Base-by-base conservation (phyloP, 495 filamentous ascomycete genomes). In the Penicillium robsamsonii region DNA sequence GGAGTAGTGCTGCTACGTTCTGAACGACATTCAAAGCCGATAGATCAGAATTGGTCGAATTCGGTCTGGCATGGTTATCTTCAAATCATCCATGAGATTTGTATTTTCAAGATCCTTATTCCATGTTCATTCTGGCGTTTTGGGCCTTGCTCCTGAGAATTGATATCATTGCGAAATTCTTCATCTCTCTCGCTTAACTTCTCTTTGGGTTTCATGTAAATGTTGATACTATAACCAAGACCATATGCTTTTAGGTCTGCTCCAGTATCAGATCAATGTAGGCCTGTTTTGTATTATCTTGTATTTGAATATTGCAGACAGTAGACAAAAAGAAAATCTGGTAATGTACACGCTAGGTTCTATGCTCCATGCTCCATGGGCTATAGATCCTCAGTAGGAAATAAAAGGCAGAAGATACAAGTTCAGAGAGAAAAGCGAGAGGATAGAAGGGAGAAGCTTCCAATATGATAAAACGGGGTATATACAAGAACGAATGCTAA, bases 1-100 rank as follows among this genome's bases (percentile, higher is more conserved):
- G 37, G 85, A 88, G 60, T 86, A 86, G 65, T 75, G 75, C 6
- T 42, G 37, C 4, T 30, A 18, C 50, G 12, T 46, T 24, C 20
- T 15, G 29, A 54, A 25, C 41, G 42, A 43, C 22, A 18, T 46
- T 42, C 20, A 49, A 45, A 42, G 46, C 22, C 9, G 29, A 13
- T 20, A 56, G 48, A 53, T 20, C 18, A 31, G 4, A 40, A 29
- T 41, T 46, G 47, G 37, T 56, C 40, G 15, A 3, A 25, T 7
- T 18, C 18, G 24, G 33, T 56, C 40, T 17, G 2, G 20, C n/a
- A 18, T 18, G 24, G 18, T 41, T 29, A 38, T 47, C 29, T 22
- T 38, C 35, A 17, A 38, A 38, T 11, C 35, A 38, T 17, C 15
- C 35, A 9, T 9, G 35, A 17, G 5, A 38, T 38, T 38, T 38